phyloP scores from a whole-genome alignment of 1,139 yeast species.

The Zygosaccharomyces sapae region DNA sequence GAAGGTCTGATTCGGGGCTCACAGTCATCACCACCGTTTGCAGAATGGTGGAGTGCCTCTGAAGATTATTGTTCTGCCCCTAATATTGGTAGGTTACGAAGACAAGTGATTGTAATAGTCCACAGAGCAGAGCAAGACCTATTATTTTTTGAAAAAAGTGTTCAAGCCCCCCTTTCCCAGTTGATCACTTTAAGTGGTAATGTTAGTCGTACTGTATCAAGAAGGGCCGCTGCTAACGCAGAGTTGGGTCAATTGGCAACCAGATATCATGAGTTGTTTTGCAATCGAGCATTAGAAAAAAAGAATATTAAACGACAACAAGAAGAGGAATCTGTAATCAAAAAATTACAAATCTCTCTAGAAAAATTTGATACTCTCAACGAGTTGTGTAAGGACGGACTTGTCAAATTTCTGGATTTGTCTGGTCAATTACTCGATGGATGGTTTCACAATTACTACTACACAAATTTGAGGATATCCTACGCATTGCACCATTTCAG shows the following conservation, averaged over 20 bases:
- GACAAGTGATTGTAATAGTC: conserved; percentile 15
- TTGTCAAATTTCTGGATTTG: conserved; percentile 14
- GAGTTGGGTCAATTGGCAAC: conserved; percentile 12
- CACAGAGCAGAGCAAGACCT: conserved; percentile 17
- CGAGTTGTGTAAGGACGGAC: conserved; percentile 18
- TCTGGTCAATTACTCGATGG: conserved; percentile 11
- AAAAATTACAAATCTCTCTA: conserved; percentile 14
- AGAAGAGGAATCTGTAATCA: conserved; percentile 7
- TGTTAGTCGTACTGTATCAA: conserved; percentile 15
- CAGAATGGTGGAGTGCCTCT: background rate
- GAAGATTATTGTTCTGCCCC: conserved; percentile 5
- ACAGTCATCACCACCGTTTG: conserved; percentile 1
- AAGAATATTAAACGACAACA: background rate
- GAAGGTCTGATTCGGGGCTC: conserved; percentile 7
- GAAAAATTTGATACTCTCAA: conserved; percentile 22
- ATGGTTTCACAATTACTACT: conserved; percentile 25
- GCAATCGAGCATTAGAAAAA: conserved; percentile 5
- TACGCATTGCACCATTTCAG: conserved; percentile 22
- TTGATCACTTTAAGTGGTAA: conserved; percentile 14
- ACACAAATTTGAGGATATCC: conserved; percentile 21
- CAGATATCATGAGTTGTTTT: conserved; percentile 11
- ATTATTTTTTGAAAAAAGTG: conserved; percentile 15
- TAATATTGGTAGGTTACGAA: conserved; percentile 14
- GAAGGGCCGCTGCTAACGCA: conserved; percentile 17
- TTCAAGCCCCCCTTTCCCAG: conserved; percentile 14